These are phyloP conservation scores for Colletotrichum navitas DNA, from an alignment of 2,329 filamentous ascomycete species.

Conservation along the genomic window DNA sequence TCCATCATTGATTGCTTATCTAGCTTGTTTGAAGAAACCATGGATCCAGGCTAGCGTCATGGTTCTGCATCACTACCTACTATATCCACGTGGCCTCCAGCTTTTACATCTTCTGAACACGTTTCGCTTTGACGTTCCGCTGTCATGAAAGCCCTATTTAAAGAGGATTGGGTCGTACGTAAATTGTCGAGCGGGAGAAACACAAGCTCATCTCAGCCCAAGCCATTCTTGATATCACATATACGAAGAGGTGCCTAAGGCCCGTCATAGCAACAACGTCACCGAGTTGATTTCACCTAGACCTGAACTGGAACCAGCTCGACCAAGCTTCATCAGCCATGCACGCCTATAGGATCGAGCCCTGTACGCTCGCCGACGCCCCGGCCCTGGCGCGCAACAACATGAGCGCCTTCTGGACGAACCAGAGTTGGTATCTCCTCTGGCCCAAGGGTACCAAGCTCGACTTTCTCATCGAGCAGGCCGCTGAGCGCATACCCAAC, in stretches of 20 bases:
- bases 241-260: not conserved
- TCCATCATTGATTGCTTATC: not conserved
- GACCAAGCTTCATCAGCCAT: not conserved
- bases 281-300: not conserved
- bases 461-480: slow-evolving; percentile 39
- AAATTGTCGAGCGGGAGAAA: not conserved
- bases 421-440: slow-evolving; percentile 44
- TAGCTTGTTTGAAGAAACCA: not conserved
- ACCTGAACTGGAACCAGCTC: no score
- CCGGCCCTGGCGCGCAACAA: slow-evolving; percentile 45
- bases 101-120: not conserved
- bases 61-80: not conserved
- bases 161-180: not conserved
- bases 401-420: slow-evolving; percentile 46
- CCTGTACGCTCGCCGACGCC: slow-evolving; percentile 44
- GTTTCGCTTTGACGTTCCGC: no score
- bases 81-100: not conserved
- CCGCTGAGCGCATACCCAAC: slow-evolving; percentile 40
- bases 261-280: not conserved
- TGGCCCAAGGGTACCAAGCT: slow-evolving; percentile 32
- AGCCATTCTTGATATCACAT: not conserved
- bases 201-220: no score
- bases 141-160: no score
- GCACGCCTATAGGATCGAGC: slow-evolving; percentile 22
- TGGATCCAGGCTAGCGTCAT: not conserved